Evolutionary conservation across 495 filamentous ascomycete species (phyloP).

Genomic region (Penicillium waksmanii): DNA sequence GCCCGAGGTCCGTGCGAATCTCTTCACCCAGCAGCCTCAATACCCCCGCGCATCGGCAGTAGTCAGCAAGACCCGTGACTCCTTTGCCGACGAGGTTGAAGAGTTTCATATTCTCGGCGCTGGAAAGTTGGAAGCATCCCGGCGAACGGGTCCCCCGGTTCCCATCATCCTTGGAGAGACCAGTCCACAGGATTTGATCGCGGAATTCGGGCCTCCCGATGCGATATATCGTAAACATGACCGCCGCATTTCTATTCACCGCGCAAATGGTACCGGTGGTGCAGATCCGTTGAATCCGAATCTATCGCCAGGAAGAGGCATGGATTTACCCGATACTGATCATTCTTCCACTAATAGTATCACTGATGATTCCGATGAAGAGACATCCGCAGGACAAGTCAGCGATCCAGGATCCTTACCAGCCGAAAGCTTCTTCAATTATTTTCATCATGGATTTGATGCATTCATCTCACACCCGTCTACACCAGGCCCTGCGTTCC

Average conservation of each 20-base stretch:
- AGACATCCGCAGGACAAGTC: constrained; percentile 35
- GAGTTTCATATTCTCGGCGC: constrained; percentile 72
- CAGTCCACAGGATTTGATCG: constrained; percentile 85
- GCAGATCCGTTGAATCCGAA: constrained; percentile 46
- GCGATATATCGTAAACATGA: constrained; percentile 94
- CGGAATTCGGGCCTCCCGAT: constrained; percentile 91
- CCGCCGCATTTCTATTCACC: constrained; percentile 86
- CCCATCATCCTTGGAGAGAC: constrained; percentile 77
- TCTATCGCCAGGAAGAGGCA: constrained; percentile 47
- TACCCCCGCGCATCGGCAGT: constrained; percentile 63
- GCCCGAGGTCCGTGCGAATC: constrained; percentile 72
- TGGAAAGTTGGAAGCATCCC: constrained; percentile 75
- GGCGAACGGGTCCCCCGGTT: constrained; percentile 61
- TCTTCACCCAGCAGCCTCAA: constrained; percentile 75
- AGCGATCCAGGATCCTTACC: constrained; percentile 46
- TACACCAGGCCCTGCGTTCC: constrained; percentile 66
- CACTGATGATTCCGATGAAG: constrained; percentile 79
- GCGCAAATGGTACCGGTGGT: constrained; percentile 42
- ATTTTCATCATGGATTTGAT: constrained; percentile 94
- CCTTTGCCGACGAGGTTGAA: constrained; percentile 78
- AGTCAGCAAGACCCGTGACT: constrained; percentile 63
- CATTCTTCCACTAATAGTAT: constrained; percentile 76
- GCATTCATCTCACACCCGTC: constrained; percentile 83
- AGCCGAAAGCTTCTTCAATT: constrained; percentile 91
- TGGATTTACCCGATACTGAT: constrained; percentile 68